Conservation (phyloP, 2,329 filamentous ascomycete species). For the Myriosclerotinia curreyana region DNA sequence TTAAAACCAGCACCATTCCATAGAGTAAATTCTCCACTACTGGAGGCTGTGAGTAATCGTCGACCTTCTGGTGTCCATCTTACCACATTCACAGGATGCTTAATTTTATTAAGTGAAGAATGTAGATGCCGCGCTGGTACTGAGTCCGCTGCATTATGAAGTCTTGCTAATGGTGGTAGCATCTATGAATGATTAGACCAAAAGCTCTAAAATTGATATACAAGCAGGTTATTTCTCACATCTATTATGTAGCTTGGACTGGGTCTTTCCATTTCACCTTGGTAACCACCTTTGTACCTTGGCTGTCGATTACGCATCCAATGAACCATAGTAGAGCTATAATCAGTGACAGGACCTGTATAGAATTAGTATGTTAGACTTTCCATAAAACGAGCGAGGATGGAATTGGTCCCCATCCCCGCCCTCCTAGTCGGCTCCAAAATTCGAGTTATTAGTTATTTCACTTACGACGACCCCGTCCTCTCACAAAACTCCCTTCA, state of each 20-base stretch:
- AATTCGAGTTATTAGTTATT: neutral
- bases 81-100: slow-evolving; percentile 95
- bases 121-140: slow-evolving; percentile 95
- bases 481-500: slow-evolving; percentile 22
- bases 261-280: slow-evolving; percentile 77
- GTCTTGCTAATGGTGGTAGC: slow-evolving; percentile 76
- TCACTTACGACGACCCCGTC: slow-evolving; percentile 39
- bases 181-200: slow-evolving; percentile 54
- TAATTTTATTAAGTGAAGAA: slow-evolving; percentile 97
- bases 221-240: slow-evolving; percentile 54
- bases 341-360: slow-evolving; percentile 85
- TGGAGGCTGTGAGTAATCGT: slow-evolving; percentile 85
- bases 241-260: slow-evolving; percentile 88
- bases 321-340: slow-evolving; percentile 83
- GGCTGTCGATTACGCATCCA: slow-evolving; percentile 85
- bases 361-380: neutral
- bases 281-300: slow-evolving; percentile 67
- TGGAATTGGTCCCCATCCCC: neutral
- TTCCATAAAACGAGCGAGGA: neutral
- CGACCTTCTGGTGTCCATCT: slow-evolving; percentile 97
- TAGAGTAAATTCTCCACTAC: slow-evolving; percentile 94
- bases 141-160: slow-evolving; percentile 73
- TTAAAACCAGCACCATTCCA: slow-evolving; percentile 99
- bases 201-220: neutral
- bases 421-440: too few species aligned